Evolutionary conservation across 2,329 filamentous ascomycete species (phyloP).

Genomic region (Orbilia quercus): DNA sequence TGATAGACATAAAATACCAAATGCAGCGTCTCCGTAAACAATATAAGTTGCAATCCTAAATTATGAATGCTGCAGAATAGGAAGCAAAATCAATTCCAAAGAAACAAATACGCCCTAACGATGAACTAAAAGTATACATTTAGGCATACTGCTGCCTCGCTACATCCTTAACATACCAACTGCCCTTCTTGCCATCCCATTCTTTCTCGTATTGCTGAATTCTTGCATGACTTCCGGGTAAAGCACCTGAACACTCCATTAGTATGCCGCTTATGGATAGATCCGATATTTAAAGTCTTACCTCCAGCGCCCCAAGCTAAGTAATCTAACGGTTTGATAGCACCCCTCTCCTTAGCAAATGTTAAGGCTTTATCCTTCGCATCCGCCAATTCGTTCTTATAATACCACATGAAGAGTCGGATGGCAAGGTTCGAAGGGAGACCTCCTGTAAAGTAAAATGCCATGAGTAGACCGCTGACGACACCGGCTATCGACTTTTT

Average conservation of each 20-base stretch:
- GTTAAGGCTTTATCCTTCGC: slow-evolving; percentile 50
- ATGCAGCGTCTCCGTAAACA: no score
- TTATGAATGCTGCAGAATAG: no score
- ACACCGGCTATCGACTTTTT: slow-evolving; percentile 49
- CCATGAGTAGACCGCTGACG: slow-evolving; percentile 41
- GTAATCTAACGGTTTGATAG: slow-evolving; percentile 52
- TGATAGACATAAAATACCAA: no score
- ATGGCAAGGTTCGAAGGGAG: slow-evolving; percentile 44
- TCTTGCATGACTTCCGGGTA: slow-evolving; percentile 45
- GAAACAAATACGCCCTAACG: no score
- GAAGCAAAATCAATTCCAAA: no score
- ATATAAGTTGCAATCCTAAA: no score
- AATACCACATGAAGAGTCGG: slow-evolving; percentile 55
- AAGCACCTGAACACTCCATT: slow-evolving; percentile 26
- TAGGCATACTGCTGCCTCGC: slow-evolving; percentile 35
- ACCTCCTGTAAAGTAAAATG: slow-evolving; percentile 48
- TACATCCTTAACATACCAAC: slow-evolving; percentile 52
- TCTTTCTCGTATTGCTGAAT: slow-evolving; percentile 50
- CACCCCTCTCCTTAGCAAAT: slow-evolving; percentile 46
- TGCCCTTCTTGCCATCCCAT: slow-evolving; percentile 52
- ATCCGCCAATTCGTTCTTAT: slow-evolving; percentile 44
- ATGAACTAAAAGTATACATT: background rate
- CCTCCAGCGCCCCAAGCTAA: slow-evolving; percentile 54
- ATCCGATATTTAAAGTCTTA: slow-evolving; percentile 9
- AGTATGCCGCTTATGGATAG: slow-evolving; percentile 8